A percentile compares a stretch with the other conserved stretches of the same genome.
phyloP scores from a whole-genome alignment of 768 basidiomycete species.

The Trametes sanguinea region DNA sequence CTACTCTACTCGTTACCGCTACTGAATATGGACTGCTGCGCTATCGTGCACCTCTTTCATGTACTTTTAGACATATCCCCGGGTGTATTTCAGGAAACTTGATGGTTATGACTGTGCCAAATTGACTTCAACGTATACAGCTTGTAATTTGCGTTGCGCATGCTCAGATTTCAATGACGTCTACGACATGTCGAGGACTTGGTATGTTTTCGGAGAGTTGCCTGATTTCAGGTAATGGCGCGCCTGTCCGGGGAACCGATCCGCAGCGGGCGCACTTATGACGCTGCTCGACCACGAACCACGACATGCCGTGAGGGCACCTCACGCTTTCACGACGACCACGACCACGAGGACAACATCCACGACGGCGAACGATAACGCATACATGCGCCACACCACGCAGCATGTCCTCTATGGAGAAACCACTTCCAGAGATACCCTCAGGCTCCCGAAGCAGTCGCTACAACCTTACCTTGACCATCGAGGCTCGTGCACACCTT shows the following conservation, averaged over 20 bases:
- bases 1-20: conserved; percentile 81
- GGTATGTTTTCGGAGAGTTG: conserved; percentile 4
- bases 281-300: conserved; percentile 9
- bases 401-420: conserved; percentile 17
- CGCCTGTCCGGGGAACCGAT: not conserved
- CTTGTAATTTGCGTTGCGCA: too few species aligned
- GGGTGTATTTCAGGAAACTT: not conserved
- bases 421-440: conserved; percentile 32
- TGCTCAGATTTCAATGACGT: too few species aligned
- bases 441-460: conserved; percentile 4
- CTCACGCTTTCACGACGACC: not conserved
- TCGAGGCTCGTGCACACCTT: conserved; percentile 31
- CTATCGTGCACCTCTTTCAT: not conserved
- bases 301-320: conserved; percentile 2
- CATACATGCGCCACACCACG: not conserved
- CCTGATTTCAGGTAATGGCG: not conserved
- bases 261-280: not conserved
- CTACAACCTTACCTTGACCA: conserved; percentile 23
- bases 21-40: conserved; percentile 39
- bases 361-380: not conserved
- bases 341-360: not conserved
- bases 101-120: too few species aligned
- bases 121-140: too few species aligned
- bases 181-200: too few species aligned
- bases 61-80: conserved; percentile 18